Evolutionary conservation across 192 early-diverging fungal species (phyloP).

Genomic region (Coemansia sp.): DNA sequence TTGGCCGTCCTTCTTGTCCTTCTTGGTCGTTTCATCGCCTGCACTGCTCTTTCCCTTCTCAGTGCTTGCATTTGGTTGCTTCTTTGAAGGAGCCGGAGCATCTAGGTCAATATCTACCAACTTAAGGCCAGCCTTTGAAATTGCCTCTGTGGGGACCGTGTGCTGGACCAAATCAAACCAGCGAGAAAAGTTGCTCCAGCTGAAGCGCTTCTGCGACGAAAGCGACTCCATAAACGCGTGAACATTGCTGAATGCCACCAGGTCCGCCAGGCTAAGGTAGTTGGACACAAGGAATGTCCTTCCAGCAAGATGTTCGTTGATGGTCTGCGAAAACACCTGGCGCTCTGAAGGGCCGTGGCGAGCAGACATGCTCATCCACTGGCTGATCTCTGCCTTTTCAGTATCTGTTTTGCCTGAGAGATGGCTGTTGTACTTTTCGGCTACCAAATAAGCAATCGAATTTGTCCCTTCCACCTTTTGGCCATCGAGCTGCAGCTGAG

Average conservation of each 20-base stretch:
- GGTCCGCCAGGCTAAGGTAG: slow-evolving; percentile 65
- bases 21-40: slow-evolving; percentile 28
- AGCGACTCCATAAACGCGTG: slow-evolving; percentile 60
- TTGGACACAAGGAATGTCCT: slow-evolving; percentile 71
- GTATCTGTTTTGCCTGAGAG: slow-evolving; percentile 40
- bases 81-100: slow-evolving; percentile 54
- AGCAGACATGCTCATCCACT: slow-evolving; percentile 58
- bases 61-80: slow-evolving; percentile 39
- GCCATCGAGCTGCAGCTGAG: slow-evolving; percentile 41
- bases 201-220: slow-evolving; percentile 62
- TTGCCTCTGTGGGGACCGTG: slow-evolving; percentile 49
- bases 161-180: slow-evolving; percentile 85
- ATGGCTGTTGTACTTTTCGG: slow-evolving; percentile 42
- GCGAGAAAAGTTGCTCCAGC: slow-evolving; percentile 63
- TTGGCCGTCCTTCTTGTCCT: slow-evolving; percentile 60
- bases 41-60: slow-evolving; percentile 30
- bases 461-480: slow-evolving; percentile 47
- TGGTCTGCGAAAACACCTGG: slow-evolving; percentile 49
- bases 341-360: slow-evolving; percentile 48
- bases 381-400: slow-evolving; percentile 53
- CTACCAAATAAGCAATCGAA: slow-evolving; percentile 41
- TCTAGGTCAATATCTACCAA: slow-evolving; percentile 60
- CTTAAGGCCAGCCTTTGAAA: slow-evolving; percentile 53
- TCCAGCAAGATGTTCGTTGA: slow-evolving; percentile 67
- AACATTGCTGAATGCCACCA: slow-evolving; percentile 69